phyloP scores from a whole-genome alignment of 495 filamentous ascomycete species.

The Tuber aestivum region DNA sequence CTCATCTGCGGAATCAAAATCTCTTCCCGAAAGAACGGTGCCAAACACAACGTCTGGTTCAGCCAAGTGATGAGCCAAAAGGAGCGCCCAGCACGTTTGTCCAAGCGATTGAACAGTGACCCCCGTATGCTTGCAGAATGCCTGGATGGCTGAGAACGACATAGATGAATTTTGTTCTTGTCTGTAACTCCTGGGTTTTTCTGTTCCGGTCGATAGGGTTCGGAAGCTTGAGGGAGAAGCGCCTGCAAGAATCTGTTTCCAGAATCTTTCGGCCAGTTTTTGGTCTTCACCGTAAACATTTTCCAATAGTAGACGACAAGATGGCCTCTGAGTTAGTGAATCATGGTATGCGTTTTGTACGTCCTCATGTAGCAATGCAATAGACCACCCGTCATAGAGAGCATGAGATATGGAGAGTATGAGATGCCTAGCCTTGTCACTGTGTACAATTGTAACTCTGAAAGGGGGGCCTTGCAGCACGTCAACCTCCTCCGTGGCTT shows the following conservation, averaged over 20 bases:
- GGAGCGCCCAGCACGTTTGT: slow-evolving; percentile 59
- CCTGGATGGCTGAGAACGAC: slow-evolving; percentile 41
- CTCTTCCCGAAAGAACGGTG: slow-evolving; percentile 63
- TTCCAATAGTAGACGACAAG: slow-evolving; percentile 49
- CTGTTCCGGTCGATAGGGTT: not conserved
- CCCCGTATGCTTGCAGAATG: slow-evolving; percentile 53
- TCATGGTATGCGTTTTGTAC: slow-evolving; percentile 56
- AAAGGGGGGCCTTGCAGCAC: slow-evolving; percentile 35
- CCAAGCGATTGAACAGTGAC: slow-evolving; percentile 61
- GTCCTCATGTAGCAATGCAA: slow-evolving; percentile 61
- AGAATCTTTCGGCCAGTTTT: slow-evolving; percentile 51
- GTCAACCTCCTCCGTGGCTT: slow-evolving; percentile 20
- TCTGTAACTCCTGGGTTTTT: slow-evolving; percentile 43
- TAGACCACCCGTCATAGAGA: slow-evolving; percentile 71
- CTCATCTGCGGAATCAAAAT: slow-evolving; percentile 52
- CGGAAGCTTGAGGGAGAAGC: slow-evolving; percentile 44
- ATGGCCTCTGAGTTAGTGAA: slow-evolving; percentile 44
- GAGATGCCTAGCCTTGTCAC: slow-evolving; percentile 46
- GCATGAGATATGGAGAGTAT: slow-evolving; percentile 71
- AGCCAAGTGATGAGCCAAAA: slow-evolving; percentile 53
- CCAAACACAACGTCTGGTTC: slow-evolving; percentile 65
- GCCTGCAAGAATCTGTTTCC: slow-evolving; percentile 55
- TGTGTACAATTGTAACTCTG: slow-evolving; percentile 42
- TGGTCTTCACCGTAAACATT: slow-evolving; percentile 44
- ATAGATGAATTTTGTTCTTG: slow-evolving; percentile 48